Conservation (phyloP, 306 rosid genomes). For the Rosa chinensis region DNA sequence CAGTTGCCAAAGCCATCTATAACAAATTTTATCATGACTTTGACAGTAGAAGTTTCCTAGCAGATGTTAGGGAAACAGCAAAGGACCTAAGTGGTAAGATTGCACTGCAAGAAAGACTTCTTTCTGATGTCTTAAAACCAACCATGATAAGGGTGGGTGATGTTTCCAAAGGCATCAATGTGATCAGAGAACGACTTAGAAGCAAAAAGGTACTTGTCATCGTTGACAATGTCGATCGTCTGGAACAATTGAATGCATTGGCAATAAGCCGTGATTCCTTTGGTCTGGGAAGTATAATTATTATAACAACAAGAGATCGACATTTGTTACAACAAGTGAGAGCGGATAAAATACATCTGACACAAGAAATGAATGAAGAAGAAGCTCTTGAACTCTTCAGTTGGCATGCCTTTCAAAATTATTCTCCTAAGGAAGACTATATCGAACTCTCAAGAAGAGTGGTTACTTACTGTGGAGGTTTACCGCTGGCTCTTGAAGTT, state of each 20-base stretch:
- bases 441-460: background rate
- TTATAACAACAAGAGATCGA: constrained; percentile 29
- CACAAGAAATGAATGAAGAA: background rate
- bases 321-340: background rate
- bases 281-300: too few relatives aligned
- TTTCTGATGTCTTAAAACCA: too few relatives aligned
- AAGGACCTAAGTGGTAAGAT: too few relatives aligned
- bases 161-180: too few relatives aligned
- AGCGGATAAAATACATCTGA: background rate
- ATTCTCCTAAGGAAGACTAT: background rate
- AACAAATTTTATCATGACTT: background rate
- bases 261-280: too few relatives aligned
- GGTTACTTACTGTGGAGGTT: background rate
- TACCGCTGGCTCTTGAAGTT: background rate
- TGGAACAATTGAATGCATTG: too few relatives aligned
- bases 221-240: too few relatives aligned
- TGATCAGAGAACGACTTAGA: too few relatives aligned
- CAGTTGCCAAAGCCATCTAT: too few relatives aligned
- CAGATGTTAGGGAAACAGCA: background rate
- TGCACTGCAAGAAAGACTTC: too few relatives aligned
- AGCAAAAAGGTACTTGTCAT: too few relatives aligned
- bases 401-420: constrained; percentile 36
- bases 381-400: constrained; percentile 29
- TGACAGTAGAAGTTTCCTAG: background rate
- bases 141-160: background rate